Evolutionary conservation across 768 basidiomycete genomes (phyloP), one percentile per base, ranked within the genome.

Genomic region (Tylopilus balloui): DNA sequence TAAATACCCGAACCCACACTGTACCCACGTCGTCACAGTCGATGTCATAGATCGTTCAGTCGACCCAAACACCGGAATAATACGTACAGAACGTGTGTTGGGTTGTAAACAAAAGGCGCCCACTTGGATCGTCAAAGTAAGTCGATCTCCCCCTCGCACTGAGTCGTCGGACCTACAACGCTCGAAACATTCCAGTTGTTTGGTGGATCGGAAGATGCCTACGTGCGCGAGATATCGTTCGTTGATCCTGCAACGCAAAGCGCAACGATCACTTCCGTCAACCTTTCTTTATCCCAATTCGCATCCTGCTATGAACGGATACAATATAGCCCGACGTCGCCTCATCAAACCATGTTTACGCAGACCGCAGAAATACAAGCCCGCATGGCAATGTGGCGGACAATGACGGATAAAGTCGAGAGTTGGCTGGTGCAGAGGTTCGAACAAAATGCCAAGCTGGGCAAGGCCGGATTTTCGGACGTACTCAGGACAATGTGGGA

Each of bases 281-380:
- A 97, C 72, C 84, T 97, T 43, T 90, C 89, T 12, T 73, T 96
- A 24, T 92, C 92, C n/a, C 91, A 95, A 71, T 93, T 95, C 60
- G 87, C 91, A 54, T 90, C 86, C 32, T 95, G 91, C 64, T 83
- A 88, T 57, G 94, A 97, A 69, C 82, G 81, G 58, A 93, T 97
- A 69, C 83, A 80, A 48, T 97, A 97, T 65, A 75, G 77, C 1
- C 94, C 93, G 1, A 70, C 76, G n/a, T 76, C 79, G 1, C 60
- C 72, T 20, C 70, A 76, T 41, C 75, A 79, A 40, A 96, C 92
- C 9, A 61, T 75, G 24, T 97, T 97, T 65, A 66, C 73, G 5
- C 94, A 96, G 68, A 91, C 92, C n/a, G 94, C 94, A 2, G 86
- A 93, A 69, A 83, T 97, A 47, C 88, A 92, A 65, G 80, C 89